A percentile compares a stretch with the other conserved stretches of the same genome.
Conservation (phyloP, 2,329 filamentous ascomycete species). For the Coniochaeta hoffmannii region DNA sequence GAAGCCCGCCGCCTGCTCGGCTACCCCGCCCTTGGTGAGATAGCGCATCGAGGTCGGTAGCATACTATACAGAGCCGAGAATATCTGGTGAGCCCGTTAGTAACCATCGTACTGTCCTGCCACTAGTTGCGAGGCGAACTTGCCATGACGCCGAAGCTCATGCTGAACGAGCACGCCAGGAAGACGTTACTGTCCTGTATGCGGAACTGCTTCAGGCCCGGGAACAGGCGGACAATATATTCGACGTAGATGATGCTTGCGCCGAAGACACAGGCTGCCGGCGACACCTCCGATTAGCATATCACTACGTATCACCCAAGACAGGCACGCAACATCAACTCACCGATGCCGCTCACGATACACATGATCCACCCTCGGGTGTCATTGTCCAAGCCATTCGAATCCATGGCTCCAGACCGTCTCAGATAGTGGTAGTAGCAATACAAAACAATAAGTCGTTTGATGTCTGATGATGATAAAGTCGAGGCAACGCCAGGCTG, state of each 20-base stretch:
- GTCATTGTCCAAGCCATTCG: constrained; percentile 59
- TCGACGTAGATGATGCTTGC: constrained; percentile 86
- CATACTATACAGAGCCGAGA: constrained; percentile 90
- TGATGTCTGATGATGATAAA: no score
- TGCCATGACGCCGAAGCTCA: constrained; percentile 97
- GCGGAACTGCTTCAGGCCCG: constrained; percentile 68
- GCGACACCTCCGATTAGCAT: not conserved
- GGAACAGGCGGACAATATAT: constrained; percentile 63
- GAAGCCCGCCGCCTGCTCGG: constrained; percentile 59
- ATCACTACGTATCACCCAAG: not conserved
- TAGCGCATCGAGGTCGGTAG: constrained; percentile 79
- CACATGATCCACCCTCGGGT: constrained; percentile 90
- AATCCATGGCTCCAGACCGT: constrained; percentile 27
- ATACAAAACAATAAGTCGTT: no score
- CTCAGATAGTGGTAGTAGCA: constrained; percentile 1
- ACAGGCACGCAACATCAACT: constrained; percentile 20
- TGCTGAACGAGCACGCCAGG: constrained; percentile 76
- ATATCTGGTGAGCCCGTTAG: constrained; percentile 51
- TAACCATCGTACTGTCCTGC: not conserved
- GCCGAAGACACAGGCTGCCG: constrained; percentile 60
- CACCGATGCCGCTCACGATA: constrained; percentile 68
- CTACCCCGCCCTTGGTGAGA: constrained; percentile 60
- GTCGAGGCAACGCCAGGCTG: no score
- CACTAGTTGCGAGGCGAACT: constrained; percentile 16
- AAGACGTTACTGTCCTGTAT: constrained; percentile 89